Conservation (phyloP, 2,329 filamentous ascomycete species). For the Alternaria arborescens region DNA sequence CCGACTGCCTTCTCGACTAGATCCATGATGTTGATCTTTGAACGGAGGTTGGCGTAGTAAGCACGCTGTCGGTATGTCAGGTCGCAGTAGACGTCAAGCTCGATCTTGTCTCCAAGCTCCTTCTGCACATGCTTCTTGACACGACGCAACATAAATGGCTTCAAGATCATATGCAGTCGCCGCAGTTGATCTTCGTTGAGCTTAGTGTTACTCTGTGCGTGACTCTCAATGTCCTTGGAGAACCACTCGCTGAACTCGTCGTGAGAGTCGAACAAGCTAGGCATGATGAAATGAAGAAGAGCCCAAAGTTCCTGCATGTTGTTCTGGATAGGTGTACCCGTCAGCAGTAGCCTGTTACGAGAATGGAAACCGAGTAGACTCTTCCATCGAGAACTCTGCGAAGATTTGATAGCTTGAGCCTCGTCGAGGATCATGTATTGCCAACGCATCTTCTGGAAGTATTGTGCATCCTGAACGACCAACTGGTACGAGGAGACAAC, state of each 20-base stretch:
- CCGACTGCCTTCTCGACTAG: constrained; percentile 96
- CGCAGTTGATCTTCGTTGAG: constrained; percentile 98
- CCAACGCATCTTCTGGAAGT: constrained; percentile 99
- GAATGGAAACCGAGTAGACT: constrained; percentile 92
- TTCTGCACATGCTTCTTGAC: constrained; percentile 99
- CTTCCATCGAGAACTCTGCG: constrained; percentile 96
- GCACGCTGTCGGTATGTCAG: constrained; percentile 95
- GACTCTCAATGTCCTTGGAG: constrained; percentile 95
- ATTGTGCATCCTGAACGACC: constrained; percentile 93
- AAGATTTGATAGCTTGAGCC: constrained; percentile 98
- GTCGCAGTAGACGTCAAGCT: constrained; percentile 94
- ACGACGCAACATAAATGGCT: constrained; percentile 99
- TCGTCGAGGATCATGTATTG: constrained; percentile 99
- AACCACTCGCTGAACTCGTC: constrained; percentile 96
- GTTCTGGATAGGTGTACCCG: constrained; percentile 98
- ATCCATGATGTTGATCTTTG: constrained; percentile 98
- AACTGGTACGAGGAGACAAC: constrained; percentile 97
- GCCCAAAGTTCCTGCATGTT: constrained; percentile 99
- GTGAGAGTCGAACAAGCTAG: constrained; percentile 94
- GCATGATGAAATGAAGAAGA: constrained; percentile 98
- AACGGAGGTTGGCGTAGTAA: constrained; percentile 89
- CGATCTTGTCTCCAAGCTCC: constrained; percentile 98
- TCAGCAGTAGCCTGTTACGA: constrained; percentile 90
- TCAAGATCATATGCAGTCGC: constrained; percentile 97
- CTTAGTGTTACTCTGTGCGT: constrained; percentile 99